phyloP scores from a whole-genome alignment of 2,329 filamentous ascomycete genomes.

The Penicillium sp. region DNA sequence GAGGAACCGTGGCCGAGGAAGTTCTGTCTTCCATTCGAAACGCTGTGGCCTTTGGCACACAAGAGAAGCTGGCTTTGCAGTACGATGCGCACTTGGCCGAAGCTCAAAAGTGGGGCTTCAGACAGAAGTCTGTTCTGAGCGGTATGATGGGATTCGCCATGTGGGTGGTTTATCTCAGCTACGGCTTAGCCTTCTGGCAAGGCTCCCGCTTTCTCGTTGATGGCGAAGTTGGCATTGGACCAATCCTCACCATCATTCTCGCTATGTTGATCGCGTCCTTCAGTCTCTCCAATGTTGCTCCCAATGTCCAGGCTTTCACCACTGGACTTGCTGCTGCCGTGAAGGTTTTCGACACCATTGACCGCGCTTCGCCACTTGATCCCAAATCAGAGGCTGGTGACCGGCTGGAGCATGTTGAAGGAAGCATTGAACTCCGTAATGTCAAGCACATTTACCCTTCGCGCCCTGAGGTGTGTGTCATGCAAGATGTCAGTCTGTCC shows the following conservation, averaged over 20 bases:
- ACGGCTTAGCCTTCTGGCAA: constrained; percentile 67
- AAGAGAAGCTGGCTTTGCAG: background rate
- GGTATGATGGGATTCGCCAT: constrained; percentile 57
- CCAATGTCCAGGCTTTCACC: background rate
- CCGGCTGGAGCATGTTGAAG: background rate
- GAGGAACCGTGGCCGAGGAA: constrained; percentile 48
- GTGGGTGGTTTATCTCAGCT: constrained; percentile 56
- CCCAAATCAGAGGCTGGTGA: background rate
- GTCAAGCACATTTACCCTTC: constrained; percentile 4
- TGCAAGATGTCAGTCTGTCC: background rate
- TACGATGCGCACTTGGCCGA: constrained; percentile 49
- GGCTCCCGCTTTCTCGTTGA: constrained; percentile 48
- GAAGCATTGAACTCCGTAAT: background rate
- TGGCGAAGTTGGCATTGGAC: background rate
- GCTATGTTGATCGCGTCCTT: background rate
- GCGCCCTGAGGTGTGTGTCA: background rate
- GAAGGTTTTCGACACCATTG: background rate
- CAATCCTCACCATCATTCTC: background rate
- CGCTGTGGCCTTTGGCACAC: background rate
- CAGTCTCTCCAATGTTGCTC: background rate
- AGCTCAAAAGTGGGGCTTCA: background rate
- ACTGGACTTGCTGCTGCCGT: background rate
- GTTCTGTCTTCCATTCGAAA: constrained; percentile 49
- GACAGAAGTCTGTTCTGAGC: constrained; percentile 32
- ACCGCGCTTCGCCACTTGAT: background rate